Base-by-base conservation (phyloP, 1,284 basidiomycete species). In the Puccinia horiana region DNA sequence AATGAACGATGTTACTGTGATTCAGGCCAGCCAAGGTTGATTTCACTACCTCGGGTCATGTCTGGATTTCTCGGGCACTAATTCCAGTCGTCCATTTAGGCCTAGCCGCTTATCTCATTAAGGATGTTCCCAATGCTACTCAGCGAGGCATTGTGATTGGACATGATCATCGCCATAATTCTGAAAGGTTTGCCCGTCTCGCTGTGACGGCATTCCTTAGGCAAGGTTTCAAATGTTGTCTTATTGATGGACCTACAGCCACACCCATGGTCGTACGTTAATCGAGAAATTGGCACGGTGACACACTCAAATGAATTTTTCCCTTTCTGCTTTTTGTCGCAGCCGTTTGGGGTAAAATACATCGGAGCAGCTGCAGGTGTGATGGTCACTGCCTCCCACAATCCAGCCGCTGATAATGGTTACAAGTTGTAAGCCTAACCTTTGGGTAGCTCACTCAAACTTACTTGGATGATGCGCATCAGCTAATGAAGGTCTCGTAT, bases 1-100 rank as follows among this genome's bases (percentile, higher is more conserved):
- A 76, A 94, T 95, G 93, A 95, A 95, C 86, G 93, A 94, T 86
- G 87, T 95, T 76, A 93, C 91, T 69, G 88, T 95, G 76, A 91
- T 94, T 56, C 93, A 94, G 85, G 90, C 93, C 6, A 93, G 93
- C 23, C 93, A 94, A 89, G 93, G 91, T 70, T n/a, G 83, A 83
- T 49, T 72, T 54, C 78, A 29, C 74, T 23, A 26, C 9, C 42
- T 73, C 18, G 37, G n/a, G n/a, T n/a, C n/a, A 58, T 65, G n/a
- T n/a, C 32, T 75, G 37, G 35, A 23, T n/a, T 29, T 26, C 32
- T 65, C 81, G 47, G 73, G 37, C 23, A 37, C 54, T 77, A 37
- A 52, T 20, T 20, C n/a, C 76, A 58, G 42, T 47, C 73, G 42
- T 29, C 32, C 58, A 49, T 83, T 29, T 81, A 93, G 93, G 93